phyloP scores from a whole-genome alignment of 305 asterid species.

The Fraxinus dipetala region DNA sequence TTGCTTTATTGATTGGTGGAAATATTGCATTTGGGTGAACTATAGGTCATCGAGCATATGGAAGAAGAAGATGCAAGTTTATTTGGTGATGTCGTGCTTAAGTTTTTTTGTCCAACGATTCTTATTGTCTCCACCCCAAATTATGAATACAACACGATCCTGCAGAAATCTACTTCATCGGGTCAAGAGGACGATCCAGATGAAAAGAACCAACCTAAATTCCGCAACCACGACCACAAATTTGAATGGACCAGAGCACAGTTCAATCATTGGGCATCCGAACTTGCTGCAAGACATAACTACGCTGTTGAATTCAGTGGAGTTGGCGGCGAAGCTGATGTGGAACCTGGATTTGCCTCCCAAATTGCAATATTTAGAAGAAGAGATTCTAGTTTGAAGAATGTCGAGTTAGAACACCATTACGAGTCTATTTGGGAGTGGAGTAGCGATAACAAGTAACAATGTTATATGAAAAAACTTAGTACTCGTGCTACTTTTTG shows the following conservation, averaged over 20 bases:
- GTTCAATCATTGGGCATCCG: conserved; percentile 73
- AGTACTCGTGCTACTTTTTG: neutral
- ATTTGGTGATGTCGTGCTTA: conserved; percentile 73
- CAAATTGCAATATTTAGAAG: conserved; percentile 85
- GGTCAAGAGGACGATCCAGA: conserved; percentile 65
- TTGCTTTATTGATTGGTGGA: conserved; percentile 6
- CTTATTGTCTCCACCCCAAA: conserved; percentile 90
- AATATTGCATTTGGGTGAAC: conserved; percentile 7
- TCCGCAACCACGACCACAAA: conserved; percentile 93
- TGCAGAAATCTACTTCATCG: conserved; percentile 59
- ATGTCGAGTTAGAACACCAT: conserved; percentile 28
- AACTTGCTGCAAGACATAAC: conserved; percentile 55
- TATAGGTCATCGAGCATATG: conserved; percentile 91
- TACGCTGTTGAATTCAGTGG: conserved; percentile 75
- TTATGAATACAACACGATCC: conserved; percentile 84
- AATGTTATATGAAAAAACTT: neutral
- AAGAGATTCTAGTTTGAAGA: conserved; percentile 27
- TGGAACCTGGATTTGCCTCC: conserved; percentile 89
- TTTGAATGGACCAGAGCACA: conserved; percentile 93
- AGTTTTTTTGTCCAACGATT: conserved; percentile 63
- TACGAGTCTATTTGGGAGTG: conserved; percentile 69
- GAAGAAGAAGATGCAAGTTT: conserved; percentile 77
- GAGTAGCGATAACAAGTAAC: conserved; percentile 30
- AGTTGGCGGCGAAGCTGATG: conserved; percentile 68
- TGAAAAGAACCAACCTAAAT: conserved; percentile 57